A percentile compares a stretch with the other conserved stretches of the same genome.
phyloP scores from a whole-genome alignment of 208 protist species.

The Tritrichomonas musculus region DNA sequence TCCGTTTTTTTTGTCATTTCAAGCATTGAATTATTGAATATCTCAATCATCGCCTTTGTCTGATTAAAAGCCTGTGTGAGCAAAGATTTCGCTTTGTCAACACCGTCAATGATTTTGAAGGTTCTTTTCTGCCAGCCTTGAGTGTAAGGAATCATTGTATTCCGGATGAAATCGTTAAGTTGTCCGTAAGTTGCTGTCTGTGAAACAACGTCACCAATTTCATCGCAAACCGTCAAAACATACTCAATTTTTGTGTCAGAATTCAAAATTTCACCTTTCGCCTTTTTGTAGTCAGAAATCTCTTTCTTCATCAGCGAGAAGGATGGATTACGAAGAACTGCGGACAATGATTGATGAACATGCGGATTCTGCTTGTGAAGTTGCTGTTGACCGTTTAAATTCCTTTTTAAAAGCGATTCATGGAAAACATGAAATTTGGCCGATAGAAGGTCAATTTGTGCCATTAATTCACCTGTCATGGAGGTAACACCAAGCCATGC shows the following conservation, averaged over 20 bases:
- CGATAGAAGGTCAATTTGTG: neutral
- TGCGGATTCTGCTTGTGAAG: neutral
- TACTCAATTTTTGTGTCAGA: neutral
- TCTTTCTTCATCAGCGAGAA: neutral
- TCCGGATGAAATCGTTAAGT: neutral
- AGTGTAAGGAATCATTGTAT: neutral
- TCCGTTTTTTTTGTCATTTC: neutral
- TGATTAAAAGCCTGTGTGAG: neutral
- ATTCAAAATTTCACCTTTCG: neutral
- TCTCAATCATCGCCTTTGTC: neutral
- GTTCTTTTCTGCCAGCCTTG: neutral
- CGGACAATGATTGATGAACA: neutral
- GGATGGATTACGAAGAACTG: neutral
- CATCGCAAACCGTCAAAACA: neutral
- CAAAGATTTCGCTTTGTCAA: neutral
- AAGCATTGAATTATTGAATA: neutral
- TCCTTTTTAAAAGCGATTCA: neutral
- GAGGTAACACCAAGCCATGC: neutral
- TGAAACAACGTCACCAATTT: neutral
- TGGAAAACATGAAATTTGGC: neutral
- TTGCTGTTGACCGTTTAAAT: neutral
- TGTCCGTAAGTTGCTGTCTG: constrained; percentile 12
- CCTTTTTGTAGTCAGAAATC: neutral
- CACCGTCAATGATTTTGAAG: neutral
- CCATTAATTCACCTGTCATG: neutral